A percentile compares a stretch with the other conserved stretches of the same genome.
These are phyloP conservation scores for Misopates orontium DNA, from an alignment of 257 asterid genomes.

Conservation along the genomic window DNA sequence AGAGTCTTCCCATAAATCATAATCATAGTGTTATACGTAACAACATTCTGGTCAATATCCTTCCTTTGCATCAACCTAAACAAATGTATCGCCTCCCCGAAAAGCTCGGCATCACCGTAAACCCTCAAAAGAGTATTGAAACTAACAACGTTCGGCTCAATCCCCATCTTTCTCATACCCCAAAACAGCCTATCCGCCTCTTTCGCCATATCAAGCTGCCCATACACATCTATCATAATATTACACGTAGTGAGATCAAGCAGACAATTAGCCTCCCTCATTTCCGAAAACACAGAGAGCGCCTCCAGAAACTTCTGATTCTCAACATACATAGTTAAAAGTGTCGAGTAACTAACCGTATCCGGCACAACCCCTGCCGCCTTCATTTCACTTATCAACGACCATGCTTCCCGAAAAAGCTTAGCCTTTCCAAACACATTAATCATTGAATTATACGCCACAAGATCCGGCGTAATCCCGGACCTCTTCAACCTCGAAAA, in stretches of 20 bases:
- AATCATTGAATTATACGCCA: constrained; percentile 86
- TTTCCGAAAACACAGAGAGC: constrained; percentile 68
- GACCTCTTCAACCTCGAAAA: constrained; percentile 75
- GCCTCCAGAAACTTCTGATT: constrained; percentile 79
- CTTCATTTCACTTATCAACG: constrained; percentile 71
- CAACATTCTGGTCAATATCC: constrained; percentile 76
- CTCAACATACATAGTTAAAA: constrained; percentile 72
- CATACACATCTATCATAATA: constrained; percentile 92
- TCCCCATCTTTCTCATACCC: constrained; percentile 84
- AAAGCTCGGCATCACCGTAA: constrained; percentile 90
- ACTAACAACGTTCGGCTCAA: constrained; percentile 87
- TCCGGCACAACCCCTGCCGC: constrained; percentile 63
- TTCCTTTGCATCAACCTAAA: constrained; percentile 97
- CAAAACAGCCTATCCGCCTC: constrained; percentile 92
- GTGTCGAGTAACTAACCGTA: constrained; percentile 82
- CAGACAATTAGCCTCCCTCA: constrained; percentile 63
- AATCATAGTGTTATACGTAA: constrained; percentile 94
- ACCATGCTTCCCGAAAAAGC: constrained; percentile 76
- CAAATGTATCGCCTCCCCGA: constrained; percentile 93
- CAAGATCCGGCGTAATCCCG: constrained; percentile 77
- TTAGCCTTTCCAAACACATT: constrained; percentile 96
- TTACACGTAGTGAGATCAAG: constrained; percentile 87
- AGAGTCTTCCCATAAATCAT: constrained; percentile 87
- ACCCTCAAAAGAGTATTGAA: constrained; percentile 87
- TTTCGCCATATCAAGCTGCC: constrained; percentile 93